These are phyloP conservation scores for Fusarium virguliforme DNA, from an alignment of 2,329 filamentous ascomycete genomes.

Conservation along the genomic window DNA sequence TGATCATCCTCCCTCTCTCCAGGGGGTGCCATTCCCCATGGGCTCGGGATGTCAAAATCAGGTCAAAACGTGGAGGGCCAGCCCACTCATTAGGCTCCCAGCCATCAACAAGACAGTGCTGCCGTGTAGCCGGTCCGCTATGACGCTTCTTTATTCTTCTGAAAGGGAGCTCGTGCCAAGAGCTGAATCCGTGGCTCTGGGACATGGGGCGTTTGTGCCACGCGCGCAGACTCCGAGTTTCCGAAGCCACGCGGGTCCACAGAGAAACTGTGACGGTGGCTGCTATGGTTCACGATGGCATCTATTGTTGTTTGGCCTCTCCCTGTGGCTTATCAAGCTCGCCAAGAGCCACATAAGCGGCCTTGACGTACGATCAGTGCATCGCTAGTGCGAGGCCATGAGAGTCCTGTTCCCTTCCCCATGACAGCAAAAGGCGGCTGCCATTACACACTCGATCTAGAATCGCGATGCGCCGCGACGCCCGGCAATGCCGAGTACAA, in stretches of 20 bases:
- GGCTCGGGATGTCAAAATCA: conserved; percentile 20
- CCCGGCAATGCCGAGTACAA: background rate
- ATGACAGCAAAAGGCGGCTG: background rate
- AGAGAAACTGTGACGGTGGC: background rate
- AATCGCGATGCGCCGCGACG: background rate
- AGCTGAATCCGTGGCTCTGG: conserved; percentile 9
- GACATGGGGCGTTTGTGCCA: conserved; percentile 6
- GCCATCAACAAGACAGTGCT: background rate
- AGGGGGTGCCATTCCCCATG: conserved; percentile 16
- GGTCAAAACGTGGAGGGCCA: conserved; percentile 13
- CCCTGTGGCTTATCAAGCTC: background rate
- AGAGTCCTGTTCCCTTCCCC: background rate
- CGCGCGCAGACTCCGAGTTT: conserved; percentile 1
- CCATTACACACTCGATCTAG: background rate
- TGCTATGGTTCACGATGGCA: background rate
- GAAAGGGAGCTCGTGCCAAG: background rate
- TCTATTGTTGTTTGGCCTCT: background rate
- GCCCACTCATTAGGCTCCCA: conserved; percentile 11
- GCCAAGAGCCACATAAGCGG: conserved; percentile 6
- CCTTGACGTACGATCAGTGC: background rate
- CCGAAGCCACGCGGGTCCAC: conserved; percentile 4
- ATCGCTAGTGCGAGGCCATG: background rate
- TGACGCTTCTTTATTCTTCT: background rate
- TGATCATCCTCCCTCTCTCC: background rate
- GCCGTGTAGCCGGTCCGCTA: conserved; percentile 10